Conservation (phyloP, 495 filamentous ascomycete species). For the Platismatia glauca region DNA sequence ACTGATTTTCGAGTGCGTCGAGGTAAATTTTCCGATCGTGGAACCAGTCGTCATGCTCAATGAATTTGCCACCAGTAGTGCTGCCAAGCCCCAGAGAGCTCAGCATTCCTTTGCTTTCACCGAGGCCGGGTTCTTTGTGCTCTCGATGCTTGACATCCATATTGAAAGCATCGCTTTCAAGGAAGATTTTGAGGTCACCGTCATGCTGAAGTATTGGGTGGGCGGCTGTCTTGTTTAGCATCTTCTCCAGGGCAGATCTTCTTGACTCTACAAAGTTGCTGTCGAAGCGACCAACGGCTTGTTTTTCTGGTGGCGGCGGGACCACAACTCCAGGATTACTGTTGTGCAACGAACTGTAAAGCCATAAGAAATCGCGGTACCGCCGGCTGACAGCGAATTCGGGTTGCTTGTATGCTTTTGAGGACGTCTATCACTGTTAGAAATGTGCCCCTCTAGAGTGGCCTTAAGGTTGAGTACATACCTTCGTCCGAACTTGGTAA, state of each 20-base stretch:
- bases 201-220: conserved; percentile 92
- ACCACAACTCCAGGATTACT: conserved; percentile 95
- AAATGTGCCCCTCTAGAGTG: background rate
- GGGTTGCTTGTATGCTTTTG: conserved; percentile 83
- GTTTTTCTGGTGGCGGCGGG: conserved; percentile 94
- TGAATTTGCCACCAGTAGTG: conserved; percentile 67
- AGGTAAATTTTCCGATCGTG: conserved; percentile 91
- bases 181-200: conserved; percentile 85
- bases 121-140: conserved; percentile 72
- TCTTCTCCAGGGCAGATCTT: conserved; percentile 82
- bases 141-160: conserved; percentile 97
- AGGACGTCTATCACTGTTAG: conserved; percentile 60
- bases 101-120: conserved; percentile 88
- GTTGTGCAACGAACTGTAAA: conserved; percentile 85
- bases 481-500: conserved; percentile 89
- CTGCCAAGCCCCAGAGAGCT: conserved; percentile 73
- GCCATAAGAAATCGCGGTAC: conserved; percentile 95
- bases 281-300: conserved; percentile 93
- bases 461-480: conserved; percentile 32
- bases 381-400: conserved; percentile 88
- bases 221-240: conserved; percentile 89
- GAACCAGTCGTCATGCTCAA: conserved; percentile 99
- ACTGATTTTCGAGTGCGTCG: conserved; percentile 87
- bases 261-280: conserved; percentile 92
- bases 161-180: conserved; percentile 92